phyloP scores from a whole-genome alignment of 768 basidiomycete genomes.

The Infundibulicybe gibba region DNA sequence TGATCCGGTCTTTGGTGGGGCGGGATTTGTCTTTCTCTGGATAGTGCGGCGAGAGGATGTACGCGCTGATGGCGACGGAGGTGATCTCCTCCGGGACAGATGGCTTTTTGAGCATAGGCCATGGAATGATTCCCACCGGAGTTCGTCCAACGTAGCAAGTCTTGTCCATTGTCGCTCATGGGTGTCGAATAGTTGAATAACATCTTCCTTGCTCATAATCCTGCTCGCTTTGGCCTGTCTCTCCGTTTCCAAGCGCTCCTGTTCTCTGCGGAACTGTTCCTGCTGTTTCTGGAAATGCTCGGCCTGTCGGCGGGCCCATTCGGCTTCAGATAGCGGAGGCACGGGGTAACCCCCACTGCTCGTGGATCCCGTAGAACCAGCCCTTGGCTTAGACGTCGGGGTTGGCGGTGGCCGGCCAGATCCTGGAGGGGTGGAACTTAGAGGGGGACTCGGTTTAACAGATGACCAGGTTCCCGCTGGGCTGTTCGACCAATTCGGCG shows the following conservation, averaged over 20 bases:
- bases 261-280: conserved; percentile 63
- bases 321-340: conserved; percentile 35
- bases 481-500: background rate
- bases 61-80: conserved; percentile 49
- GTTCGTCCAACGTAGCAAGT: conserved; percentile 33
- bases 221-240: conserved; percentile 47
- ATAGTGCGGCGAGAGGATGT: conserved; percentile 31
- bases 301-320: conserved; percentile 62
- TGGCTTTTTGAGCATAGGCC: conserved; percentile 66
- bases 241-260: conserved; percentile 53
- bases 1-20: conserved; percentile 65
- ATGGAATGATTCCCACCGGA: conserved; percentile 68
- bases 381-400: conserved; percentile 15
- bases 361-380: conserved; percentile 30
- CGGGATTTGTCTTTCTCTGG: conserved; percentile 50
- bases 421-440: conserved; percentile 16
- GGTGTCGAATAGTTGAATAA: conserved; percentile 49
- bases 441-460: no score
- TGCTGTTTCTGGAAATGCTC: conserved; percentile 64
- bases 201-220: conserved; percentile 53
- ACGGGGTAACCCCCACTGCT: conserved; percentile 17
- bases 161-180: conserved; percentile 64
- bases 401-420: conserved; percentile 23
- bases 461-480: background rate
- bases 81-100: conserved; percentile 60